Evolutionary conservation across 805 yeast genomes (phyloP).

Genomic region (Saccharomyces jurei): DNA sequence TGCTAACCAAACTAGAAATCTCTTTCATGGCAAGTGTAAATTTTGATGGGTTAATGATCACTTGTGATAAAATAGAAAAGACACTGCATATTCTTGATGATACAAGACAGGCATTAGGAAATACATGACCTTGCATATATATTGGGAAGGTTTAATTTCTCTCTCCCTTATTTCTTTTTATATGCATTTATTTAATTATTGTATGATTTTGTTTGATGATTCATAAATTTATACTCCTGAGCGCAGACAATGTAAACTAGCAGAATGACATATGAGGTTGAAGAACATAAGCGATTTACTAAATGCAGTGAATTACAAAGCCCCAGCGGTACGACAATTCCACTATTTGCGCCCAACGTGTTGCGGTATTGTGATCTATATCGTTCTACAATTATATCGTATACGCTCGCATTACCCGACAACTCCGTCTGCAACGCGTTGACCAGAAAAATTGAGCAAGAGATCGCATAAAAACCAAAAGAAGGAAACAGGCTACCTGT

Average conservation of each 20-base stretch:
- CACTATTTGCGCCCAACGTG: not conserved
- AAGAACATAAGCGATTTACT: not conserved
- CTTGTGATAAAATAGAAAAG: slow-evolving; percentile 7
- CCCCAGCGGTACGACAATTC: not conserved
- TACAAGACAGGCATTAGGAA: not conserved
- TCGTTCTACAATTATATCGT: not conserved
- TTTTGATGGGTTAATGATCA: slow-evolving; percentile 12
- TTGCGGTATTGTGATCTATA: not conserved
- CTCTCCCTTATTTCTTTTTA: not conserved
- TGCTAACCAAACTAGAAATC: slow-evolving; percentile 16
- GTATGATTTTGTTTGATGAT: not conserved
- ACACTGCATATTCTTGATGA: slow-evolving; percentile 10
- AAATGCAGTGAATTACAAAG: not conserved
- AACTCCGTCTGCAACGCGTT: not conserved
- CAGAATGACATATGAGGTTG: not conserved
- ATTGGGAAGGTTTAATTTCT: not conserved
- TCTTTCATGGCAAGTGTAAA: slow-evolving; percentile 11
- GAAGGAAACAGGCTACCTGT: not conserved
- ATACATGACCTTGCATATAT: not conserved
- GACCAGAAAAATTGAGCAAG: not conserved
- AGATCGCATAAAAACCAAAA: not conserved
- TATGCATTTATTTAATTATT: not conserved
- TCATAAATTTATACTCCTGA: not conserved
- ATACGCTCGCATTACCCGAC: not conserved
- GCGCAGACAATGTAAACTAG: not conserved